Evolutionary conservation across 495 filamentous ascomycete species (phyloP).

Genomic region (Podospora didyma): DNA sequence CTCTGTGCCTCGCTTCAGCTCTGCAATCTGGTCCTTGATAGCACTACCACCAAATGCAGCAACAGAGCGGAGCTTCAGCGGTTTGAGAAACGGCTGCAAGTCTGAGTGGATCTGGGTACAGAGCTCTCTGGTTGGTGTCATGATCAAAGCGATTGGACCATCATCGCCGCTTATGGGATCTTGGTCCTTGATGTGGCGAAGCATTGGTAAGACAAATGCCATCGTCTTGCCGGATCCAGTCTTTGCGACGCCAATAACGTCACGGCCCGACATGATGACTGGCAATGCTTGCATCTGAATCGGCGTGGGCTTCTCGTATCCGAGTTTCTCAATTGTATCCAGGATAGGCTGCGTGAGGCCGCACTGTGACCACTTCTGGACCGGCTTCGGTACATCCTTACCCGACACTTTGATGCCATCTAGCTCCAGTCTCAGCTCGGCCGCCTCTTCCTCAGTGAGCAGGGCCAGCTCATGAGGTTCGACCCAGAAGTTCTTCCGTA

Average conservation of each 20-base stretch:
- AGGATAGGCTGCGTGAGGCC: slow-evolving; percentile 81
- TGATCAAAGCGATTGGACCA: slow-evolving; percentile 81
- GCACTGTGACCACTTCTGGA: slow-evolving; percentile 95
- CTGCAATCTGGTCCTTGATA: slow-evolving; percentile 96
- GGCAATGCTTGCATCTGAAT: slow-evolving; percentile 96
- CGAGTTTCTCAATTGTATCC: slow-evolving; percentile 78
- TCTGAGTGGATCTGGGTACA: slow-evolving; percentile 94
- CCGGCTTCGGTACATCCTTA: slow-evolving; percentile 82
- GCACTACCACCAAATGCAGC: slow-evolving; percentile 94
- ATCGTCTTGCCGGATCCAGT: slow-evolving; percentile 99
- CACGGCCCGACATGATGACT: slow-evolving; percentile 90
- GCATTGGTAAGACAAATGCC: slow-evolving; percentile 93
- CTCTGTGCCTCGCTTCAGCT: slow-evolving; percentile 91
- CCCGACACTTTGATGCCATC: slow-evolving; percentile 93
- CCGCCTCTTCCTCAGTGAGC: slow-evolving; percentile 82
- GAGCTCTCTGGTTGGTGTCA: slow-evolving; percentile 93
- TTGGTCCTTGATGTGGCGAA: slow-evolving; percentile 96
- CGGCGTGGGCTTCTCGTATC: slow-evolving; percentile 84
- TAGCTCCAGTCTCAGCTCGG: slow-evolving; percentile 75
- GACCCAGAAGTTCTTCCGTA: slow-evolving; percentile 90
- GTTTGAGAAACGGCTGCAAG: slow-evolving; percentile 88
- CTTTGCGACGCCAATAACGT: slow-evolving; percentile 95
- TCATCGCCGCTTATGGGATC: slow-evolving; percentile 75
- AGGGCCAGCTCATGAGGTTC: slow-evolving; percentile 80
- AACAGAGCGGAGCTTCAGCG: slow-evolving; percentile 83